A percentile compares a stretch with the other conserved stretches of the same genome.
phyloP scores from a whole-genome alignment of 345 rosid species.

The Melastoma malabathricum region DNA sequence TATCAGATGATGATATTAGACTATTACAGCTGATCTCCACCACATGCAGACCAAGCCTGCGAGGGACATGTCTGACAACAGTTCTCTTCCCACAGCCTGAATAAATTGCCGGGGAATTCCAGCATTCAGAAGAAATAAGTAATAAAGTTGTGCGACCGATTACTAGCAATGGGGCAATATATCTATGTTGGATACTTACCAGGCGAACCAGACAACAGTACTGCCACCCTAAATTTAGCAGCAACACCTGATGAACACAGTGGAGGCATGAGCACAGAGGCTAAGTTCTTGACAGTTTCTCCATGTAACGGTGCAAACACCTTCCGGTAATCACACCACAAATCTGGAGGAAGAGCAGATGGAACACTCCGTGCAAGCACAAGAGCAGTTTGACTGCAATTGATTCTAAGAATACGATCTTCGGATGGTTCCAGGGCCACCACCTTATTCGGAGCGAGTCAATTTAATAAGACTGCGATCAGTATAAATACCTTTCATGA shows the following conservation, averaged over 20 bases:
- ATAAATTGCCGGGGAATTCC: constrained; percentile 7
- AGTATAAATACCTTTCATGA: background rate
- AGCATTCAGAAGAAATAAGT: background rate
- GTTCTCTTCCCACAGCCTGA: constrained; percentile 94
- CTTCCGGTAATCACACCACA: constrained; percentile 36
- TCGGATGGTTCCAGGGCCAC: constrained; percentile 86
- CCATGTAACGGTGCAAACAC: constrained; percentile 48
- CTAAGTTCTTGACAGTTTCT: constrained; percentile 51
- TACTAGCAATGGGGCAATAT: constrained; percentile 6
- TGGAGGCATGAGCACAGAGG: constrained; percentile 68
- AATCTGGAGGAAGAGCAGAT: constrained; percentile 68
- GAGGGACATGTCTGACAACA: constrained; percentile 64
- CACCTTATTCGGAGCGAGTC: constrained; percentile 40
- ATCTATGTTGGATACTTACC: constrained; percentile 24
- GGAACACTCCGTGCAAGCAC: constrained; percentile 81
- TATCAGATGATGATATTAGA: constrained; percentile 63
- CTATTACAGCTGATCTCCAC: constrained; percentile 88
- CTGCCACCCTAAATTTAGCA: constrained; percentile 82
- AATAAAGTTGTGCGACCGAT: constrained; percentile 1
- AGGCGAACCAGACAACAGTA: constrained; percentile 58
- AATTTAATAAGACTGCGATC: constrained; percentile 10
- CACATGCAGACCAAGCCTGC: constrained; percentile 69
- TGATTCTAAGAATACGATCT: constrained; percentile 62
- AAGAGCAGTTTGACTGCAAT: constrained; percentile 67
- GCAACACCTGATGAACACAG: constrained; percentile 71